Base-by-base conservation (phyloP, 2,329 filamentous ascomycete genomes). In the Fusarium pseudoanthophilum region DNA sequence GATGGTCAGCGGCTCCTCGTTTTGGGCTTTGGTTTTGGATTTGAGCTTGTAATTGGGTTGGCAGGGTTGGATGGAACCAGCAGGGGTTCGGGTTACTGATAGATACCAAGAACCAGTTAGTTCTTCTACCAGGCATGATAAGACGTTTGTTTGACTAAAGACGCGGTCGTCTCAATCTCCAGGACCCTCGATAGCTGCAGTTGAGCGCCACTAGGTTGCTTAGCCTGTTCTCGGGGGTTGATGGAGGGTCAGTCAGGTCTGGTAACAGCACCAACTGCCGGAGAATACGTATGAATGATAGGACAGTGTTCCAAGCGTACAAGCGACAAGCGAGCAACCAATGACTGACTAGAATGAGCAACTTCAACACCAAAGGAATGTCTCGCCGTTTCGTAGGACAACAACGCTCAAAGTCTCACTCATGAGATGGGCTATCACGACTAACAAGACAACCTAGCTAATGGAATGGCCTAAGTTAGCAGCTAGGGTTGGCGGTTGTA, bases 61-160 rank as follows among this genome's bases (percentile, higher is more conserved):
- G 46, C 52, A 71, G 57, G 52, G 65, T 69, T 40, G 36, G 45
- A 60, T 13, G 58, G 55, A 32, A 42, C 71, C 62, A 40, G 45
- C 71, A 65, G 62, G 71, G 71, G 71, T 28, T 65, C 28, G 45
- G 71, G 37, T 69, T 24, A 49, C 69, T 68, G 73, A 74, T 48
- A 64, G 73, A 74, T 48, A 64, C 53, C 59, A 58, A 62, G 43
- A 75, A 55, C 48, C 53, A 53, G 62, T 66, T 72, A 53, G 62
- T 66, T 72, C n/a, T 45, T 45, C 43, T 13, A 60, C 42, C 46
- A 59, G 62, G 43, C 58, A 64, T 68, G 66, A 74, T 75, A 73
- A 71, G 59, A 60, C n/a, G 53, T 61, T 60, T 71, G 51, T 59
- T 62, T 71, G 59, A 67, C 71, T 70, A 65, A 69, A 45, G 40